Percentiles rank a stretch among this genome's conserved stretches.
Evolutionary conservation across 108 stramenopile species (phyloP).

Genomic region (Bacterosira constricta): DNA sequence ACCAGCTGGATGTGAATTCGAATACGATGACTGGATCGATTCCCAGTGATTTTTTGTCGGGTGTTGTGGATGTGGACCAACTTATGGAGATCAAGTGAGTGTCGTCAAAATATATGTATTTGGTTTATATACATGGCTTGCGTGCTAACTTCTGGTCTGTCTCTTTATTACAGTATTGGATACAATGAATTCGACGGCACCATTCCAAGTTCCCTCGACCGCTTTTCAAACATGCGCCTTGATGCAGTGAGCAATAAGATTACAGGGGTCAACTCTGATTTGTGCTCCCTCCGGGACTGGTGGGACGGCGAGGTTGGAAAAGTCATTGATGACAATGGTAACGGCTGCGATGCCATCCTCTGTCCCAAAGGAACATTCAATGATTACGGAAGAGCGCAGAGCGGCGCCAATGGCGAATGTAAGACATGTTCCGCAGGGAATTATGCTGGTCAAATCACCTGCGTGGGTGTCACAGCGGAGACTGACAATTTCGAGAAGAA

Average conservation of each 20-base stretch:
- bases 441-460: conserved; percentile 58
- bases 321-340: conserved; percentile 34
- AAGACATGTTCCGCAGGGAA: conserved; percentile 55
- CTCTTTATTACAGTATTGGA: conserved; percentile 32
- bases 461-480: conserved; percentile 47
- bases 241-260: conserved; percentile 42
- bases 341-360: conserved; percentile 77
- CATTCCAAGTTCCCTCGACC: conserved; percentile 40
- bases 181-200: conserved; percentile 59
- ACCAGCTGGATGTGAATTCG: conserved; percentile 61
- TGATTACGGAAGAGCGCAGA: conserved; percentile 58
- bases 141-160: background rate
- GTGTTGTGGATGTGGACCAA: conserved; percentile 34
- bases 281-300: conserved; percentile 40
- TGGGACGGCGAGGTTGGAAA: conserved; percentile 48
- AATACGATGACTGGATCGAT: conserved; percentile 68
- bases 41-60: conserved; percentile 62
- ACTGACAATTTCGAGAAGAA: conserved; percentile 48
- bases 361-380: conserved; percentile 78
- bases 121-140: background rate
- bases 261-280: background rate
- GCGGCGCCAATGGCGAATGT: conserved; percentile 42
- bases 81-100: conserved; percentile 39
- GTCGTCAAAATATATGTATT: background rate
- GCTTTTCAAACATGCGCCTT: conserved; percentile 43